Evolutionary conservation across 768 basidiomycete genomes (phyloP).

Genomic region (Antrodiella citrinella): DNA sequence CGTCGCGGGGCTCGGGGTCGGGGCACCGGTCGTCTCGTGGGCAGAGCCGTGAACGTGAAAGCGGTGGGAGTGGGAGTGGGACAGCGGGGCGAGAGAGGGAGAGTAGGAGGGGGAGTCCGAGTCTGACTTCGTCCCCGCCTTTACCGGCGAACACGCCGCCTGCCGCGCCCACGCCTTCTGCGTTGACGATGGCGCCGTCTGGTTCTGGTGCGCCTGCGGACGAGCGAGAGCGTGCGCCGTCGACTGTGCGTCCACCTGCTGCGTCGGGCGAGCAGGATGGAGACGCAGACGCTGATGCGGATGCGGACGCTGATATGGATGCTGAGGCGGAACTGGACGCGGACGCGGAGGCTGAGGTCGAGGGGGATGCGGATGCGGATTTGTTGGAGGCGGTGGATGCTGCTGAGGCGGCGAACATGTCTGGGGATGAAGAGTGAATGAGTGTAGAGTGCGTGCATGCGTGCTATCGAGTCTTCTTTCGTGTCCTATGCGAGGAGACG

Average conservation of each 20-base stretch:
- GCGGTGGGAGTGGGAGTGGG: no score
- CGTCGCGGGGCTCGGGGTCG: no score
- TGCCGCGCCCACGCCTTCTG: no score
- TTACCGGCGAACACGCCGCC: not conserved
- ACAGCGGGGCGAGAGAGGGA: slow-evolving; percentile 1
- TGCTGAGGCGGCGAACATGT: slow-evolving; percentile 26
- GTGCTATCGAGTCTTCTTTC: no score
- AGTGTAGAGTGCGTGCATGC: no score
- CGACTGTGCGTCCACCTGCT: slow-evolving; percentile 1
- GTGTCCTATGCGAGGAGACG: no score
- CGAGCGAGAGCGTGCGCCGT: not conserved
- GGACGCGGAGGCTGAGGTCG: slow-evolving; percentile 23
- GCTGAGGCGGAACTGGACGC: slow-evolving; percentile 24
- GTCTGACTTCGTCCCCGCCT: not conserved
- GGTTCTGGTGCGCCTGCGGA: no score
- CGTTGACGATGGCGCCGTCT: no score
- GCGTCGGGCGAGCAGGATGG: slow-evolving; percentile 23
- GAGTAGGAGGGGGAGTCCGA: not conserved
- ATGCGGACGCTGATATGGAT: slow-evolving; percentile 23
- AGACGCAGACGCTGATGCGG: slow-evolving; percentile 31
- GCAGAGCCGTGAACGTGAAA: no score
- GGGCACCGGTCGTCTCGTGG: not conserved
- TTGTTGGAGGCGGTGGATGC: slow-evolving; percentile 31
- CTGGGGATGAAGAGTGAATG: slow-evolving; percentile 18
- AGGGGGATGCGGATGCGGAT: slow-evolving; percentile 26